Conservation (phyloP, 768 basidiomycete species). For the Cystobasidium ongulense region DNA sequence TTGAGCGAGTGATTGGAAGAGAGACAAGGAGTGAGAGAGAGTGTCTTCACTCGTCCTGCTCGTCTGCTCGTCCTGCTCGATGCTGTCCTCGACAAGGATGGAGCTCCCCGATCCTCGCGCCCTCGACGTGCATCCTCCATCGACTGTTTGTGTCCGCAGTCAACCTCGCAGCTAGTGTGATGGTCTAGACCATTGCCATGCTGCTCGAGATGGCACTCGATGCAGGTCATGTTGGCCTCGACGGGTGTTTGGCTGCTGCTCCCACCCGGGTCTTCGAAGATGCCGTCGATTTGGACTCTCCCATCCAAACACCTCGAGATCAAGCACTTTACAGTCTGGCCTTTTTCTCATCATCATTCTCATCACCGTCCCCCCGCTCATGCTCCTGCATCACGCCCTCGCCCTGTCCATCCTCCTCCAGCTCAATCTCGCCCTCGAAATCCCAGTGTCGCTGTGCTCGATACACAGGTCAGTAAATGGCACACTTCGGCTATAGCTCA, state of each 20-base stretch:
- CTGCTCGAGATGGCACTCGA: too few relatives aligned
- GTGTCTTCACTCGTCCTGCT: too few relatives aligned
- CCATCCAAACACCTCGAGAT: background rate
- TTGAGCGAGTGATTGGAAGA: background rate
- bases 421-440: conserved; percentile 3
- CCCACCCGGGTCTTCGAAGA: too few relatives aligned
- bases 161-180: too few relatives aligned
- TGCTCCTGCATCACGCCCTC: background rate
- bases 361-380: background rate
- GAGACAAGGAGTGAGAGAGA: background rate
- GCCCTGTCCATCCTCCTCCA: background rate
- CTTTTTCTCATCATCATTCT: background rate
- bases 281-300: background rate
- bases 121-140: background rate
- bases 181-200: too few relatives aligned
- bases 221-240: too few relatives aligned
- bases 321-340: background rate
- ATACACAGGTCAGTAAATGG: background rate
- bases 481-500: background rate
- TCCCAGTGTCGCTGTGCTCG: conserved; percentile 13
- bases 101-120: background rate
- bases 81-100: background rate
- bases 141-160: too few relatives aligned
- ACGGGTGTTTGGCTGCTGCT: too few relatives aligned
- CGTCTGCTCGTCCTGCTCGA: background rate